Conservation (phyloP, 768 basidiomycete genomes). For the Amanita thiersii region DNA sequence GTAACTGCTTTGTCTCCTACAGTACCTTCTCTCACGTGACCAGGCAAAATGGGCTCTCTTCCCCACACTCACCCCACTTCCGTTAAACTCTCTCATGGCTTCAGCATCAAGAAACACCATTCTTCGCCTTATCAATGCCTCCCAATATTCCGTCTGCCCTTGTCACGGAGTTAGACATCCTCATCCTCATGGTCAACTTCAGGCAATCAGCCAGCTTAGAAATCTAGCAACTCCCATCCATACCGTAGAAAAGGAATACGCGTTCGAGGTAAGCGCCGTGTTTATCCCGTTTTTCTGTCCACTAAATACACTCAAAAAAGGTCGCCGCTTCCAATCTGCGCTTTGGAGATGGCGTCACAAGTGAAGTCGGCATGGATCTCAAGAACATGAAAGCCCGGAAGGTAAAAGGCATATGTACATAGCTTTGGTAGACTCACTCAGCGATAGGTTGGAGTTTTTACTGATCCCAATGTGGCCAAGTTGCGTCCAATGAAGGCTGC, state of each 20-base stretch:
- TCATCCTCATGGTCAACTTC: slow-evolving; percentile 32
- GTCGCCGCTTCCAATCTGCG: slow-evolving; percentile 83
- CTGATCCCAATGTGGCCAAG: slow-evolving; percentile 79
- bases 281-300: not conserved
- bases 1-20: no score
- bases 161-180: slow-evolving; percentile 62
- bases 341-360: slow-evolving; percentile 86
- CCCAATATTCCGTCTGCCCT: slow-evolving; percentile 69
- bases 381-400: slow-evolving; percentile 90
- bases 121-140: slow-evolving; percentile 65
- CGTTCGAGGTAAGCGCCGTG: slow-evolving; percentile 60
- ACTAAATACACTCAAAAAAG: slow-evolving; percentile 24
- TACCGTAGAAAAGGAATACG: slow-evolving; percentile 74
- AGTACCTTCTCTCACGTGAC: no score
- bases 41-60: not conserved
- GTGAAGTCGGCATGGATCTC: slow-evolving; percentile 89
- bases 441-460: slow-evolving; percentile 85
- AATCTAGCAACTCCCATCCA: slow-evolving; percentile 75
- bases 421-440: slow-evolving; percentile 6
- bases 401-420: slow-evolving; percentile 39
- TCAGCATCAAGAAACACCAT: slow-evolving; percentile 54
- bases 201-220: slow-evolving; percentile 54
- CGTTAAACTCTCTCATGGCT: slow-evolving; percentile 34
- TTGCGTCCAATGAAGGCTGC: slow-evolving; percentile 76
- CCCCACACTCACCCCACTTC: slow-evolving; percentile 1